Evolutionary conservation across 148 eudicot genomes (phyloP).

Genomic region (Rhododendron molle): DNA sequence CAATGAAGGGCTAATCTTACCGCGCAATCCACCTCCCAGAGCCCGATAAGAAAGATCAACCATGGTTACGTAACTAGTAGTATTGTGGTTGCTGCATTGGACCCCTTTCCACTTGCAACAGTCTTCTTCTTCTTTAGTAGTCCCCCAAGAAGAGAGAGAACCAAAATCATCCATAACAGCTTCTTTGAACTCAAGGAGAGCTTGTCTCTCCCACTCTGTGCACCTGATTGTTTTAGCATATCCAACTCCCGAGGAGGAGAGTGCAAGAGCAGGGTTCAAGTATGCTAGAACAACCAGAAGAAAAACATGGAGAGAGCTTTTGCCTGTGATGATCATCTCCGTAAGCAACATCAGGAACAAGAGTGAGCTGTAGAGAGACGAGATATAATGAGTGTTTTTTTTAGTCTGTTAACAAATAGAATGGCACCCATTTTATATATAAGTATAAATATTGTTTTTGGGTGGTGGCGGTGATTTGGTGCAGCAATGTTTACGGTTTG

Average conservation of each 20-base stretch:
- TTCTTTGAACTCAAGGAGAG: background rate
- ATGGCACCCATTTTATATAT: no score
- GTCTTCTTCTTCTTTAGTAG: background rate
- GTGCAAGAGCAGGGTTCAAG: background rate
- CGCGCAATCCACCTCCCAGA: background rate
- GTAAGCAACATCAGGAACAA: background rate
- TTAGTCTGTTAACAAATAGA: no score
- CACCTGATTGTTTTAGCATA: background rate
- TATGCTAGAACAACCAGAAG: background rate
- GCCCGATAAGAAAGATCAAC: background rate
- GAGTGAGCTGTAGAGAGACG: background rate
- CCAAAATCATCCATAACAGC: background rate
- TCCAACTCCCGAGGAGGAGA: background rate
- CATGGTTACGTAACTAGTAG: background rate
- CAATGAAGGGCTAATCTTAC: background rate
- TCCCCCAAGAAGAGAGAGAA: background rate
- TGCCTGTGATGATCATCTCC: background rate
- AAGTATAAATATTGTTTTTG: no score
- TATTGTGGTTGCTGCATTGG: background rate
- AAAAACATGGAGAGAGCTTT: background rate
- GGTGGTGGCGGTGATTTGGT: no score
- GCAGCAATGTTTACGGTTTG: no score
- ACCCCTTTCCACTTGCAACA: background rate
- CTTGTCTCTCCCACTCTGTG: background rate
- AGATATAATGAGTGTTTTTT: background rate